Conservation (phyloP, 768 basidiomycete genomes). For the Lyophyllum decastes region DNA sequence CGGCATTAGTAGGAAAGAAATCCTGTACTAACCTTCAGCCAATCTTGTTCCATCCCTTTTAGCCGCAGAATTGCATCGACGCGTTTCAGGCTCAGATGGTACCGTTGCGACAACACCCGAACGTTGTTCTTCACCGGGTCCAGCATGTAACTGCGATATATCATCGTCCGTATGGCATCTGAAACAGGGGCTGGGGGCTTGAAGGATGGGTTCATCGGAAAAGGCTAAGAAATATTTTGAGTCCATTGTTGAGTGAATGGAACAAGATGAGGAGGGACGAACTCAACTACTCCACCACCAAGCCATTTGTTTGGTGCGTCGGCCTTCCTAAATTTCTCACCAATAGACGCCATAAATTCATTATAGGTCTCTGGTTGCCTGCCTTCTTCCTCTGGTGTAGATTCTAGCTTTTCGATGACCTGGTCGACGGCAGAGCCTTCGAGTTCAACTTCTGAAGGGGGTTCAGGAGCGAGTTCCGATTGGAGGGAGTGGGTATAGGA, state of each 20-base stretch:
- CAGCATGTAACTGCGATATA: slow-evolving; percentile 64
- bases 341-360: slow-evolving; percentile 45
- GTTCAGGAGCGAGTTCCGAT: slow-evolving; percentile 27
- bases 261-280: slow-evolving; percentile 21
- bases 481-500: slow-evolving; percentile 22
- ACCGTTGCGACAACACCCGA: slow-evolving; percentile 59
- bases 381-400: slow-evolving; percentile 1
- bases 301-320: slow-evolving; percentile 62
- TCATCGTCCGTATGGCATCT: slow-evolving; percentile 50
- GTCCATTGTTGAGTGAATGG: slow-evolving; percentile 5
- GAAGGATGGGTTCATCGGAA: slow-evolving; percentile 84
- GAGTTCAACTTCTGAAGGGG: slow-evolving; percentile 22
- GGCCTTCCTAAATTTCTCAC: slow-evolving; percentile 42
- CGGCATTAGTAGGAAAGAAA: slow-evolving; percentile 15
- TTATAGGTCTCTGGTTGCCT: slow-evolving; percentile 31
- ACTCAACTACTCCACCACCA: slow-evolving; percentile 55
- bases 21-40: slow-evolving; percentile 62
- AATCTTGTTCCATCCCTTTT: slow-evolving; percentile 73
- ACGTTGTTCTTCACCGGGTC: slow-evolving; percentile 58
- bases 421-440: slow-evolving; percentile 5
- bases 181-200: slow-evolving; percentile 78
- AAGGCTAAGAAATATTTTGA: slow-evolving; percentile 56
- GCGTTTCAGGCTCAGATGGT: slow-evolving; percentile 74
- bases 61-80: slow-evolving; percentile 82
- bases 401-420: slow-evolving; percentile 12